phyloP scores from a whole-genome alignment of 345 rosid genomes.

The Nephelium lappaceum region DNA sequence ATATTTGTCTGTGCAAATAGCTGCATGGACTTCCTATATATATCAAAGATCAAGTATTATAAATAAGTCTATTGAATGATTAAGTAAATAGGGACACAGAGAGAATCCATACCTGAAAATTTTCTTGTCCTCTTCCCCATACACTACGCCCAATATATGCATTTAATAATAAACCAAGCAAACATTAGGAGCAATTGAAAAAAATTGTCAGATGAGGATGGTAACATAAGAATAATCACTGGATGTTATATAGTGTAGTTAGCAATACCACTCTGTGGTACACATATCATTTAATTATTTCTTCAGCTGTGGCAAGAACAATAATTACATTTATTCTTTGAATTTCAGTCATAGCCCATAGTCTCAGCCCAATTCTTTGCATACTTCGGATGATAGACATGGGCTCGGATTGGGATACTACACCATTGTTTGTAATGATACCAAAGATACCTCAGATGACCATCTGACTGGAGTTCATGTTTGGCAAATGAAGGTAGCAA shows the following conservation, averaged over 20 bases:
- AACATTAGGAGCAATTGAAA: not conserved
- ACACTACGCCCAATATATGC: constrained; percentile 34
- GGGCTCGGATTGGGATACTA: too few species aligned
- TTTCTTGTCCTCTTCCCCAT: constrained; percentile 36
- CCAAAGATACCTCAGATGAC: not conserved
- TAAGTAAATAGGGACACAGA: not conserved
- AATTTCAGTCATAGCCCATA: not conserved
- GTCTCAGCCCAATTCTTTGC: not conserved
- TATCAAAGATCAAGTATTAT: not conserved
- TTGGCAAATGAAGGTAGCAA: not conserved
- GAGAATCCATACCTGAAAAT: constrained; percentile 28
- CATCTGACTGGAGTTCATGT: not conserved
- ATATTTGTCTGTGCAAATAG: not conserved
- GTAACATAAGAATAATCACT: not conserved
- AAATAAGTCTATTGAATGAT: not conserved
- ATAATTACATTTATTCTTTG: not conserved
- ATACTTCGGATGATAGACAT: too few species aligned
- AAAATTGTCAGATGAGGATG: not conserved
- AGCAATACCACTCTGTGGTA: not conserved
- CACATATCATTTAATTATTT: not conserved
- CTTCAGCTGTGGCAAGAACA: not conserved
- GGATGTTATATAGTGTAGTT: not conserved
- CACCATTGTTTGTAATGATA: not conserved
- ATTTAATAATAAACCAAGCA: not conserved
- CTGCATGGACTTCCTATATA: not conserved